Evolutionary conservation across 352 stramenopile species (phyloP).

Genomic region (Globisporangium recalcitrans): DNA sequence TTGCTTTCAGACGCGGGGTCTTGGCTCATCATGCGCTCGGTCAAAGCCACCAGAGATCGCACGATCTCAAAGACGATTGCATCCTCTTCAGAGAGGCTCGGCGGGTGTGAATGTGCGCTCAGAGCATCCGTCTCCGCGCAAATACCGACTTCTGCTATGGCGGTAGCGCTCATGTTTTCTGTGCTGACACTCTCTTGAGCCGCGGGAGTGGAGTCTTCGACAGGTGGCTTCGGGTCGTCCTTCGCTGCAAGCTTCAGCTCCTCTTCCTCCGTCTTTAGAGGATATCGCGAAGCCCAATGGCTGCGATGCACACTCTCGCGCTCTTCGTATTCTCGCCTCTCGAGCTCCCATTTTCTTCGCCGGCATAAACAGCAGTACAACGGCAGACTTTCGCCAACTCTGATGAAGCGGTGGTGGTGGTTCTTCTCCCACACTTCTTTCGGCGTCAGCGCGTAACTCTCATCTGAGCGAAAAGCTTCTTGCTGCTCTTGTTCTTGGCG

Average conservation of each 20-base stretch:
- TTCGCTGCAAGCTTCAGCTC: slow-evolving; percentile 28
- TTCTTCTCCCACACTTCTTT: slow-evolving; percentile 69
- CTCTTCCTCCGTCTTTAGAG: slow-evolving; percentile 41
- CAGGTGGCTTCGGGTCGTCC: not conserved
- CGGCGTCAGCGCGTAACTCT: slow-evolving; percentile 18
- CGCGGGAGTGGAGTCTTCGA: not conserved
- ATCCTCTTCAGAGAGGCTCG: slow-evolving; percentile 4
- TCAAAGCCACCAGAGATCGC: slow-evolving; percentile 14
- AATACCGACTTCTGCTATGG: not conserved
- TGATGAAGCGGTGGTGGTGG: slow-evolving; percentile 64
- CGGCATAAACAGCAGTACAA: slow-evolving; percentile 64
- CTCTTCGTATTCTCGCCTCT: slow-evolving; percentile 38
- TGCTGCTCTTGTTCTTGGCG: slow-evolving; percentile 19
- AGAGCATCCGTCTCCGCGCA: not conserved
- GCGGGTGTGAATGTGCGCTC: not conserved
- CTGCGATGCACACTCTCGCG: slow-evolving; percentile 37
- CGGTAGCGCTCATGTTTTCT: not conserved
- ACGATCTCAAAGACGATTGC: slow-evolving; percentile 15
- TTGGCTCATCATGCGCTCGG: slow-evolving; percentile 13
- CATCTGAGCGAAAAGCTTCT: slow-evolving; percentile 16
- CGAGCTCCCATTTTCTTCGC: slow-evolving; percentile 54
- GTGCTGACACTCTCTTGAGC: not conserved
- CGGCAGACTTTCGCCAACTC: slow-evolving; percentile 19
- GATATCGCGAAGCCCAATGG: slow-evolving; percentile 28
- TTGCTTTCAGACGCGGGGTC: not conserved